Base-by-base conservation (phyloP, 345 rosid genomes). In the Adansonia digitata region DNA sequence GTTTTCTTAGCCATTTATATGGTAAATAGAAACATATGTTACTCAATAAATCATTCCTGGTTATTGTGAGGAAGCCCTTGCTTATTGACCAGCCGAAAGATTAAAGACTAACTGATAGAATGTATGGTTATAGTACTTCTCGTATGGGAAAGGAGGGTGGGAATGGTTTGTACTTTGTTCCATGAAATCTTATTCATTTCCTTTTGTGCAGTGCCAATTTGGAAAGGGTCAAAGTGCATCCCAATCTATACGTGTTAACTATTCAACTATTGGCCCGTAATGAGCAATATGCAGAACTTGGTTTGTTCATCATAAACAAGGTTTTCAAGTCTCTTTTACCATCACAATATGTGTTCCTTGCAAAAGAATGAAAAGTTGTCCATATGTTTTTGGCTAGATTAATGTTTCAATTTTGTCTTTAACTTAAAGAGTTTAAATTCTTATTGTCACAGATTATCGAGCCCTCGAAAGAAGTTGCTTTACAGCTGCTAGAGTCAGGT, bases 391-490 rank as follows among this genome's bases (percentile, higher is more conserved):
- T 39, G 31, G 42, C 43, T 70, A 49, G 70, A 53, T 65, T 63
- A 61, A 48, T 40, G 35, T 67, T 67, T 67, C 37, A 67, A 14
- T 24, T 17, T 48, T 27, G 26, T 17, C 29, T 68, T 29, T 1
- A 62, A 73, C 45, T 75, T 74, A 72, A 71, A 43, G 40, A 9
- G 52, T 69, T 27, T 52, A 61, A 49, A 27, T 34, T 79, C 49
- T 80, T 77, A 68, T n/a, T 51, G 31, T 20, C 81, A 59, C 85
- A 96, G 99, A 88, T 93, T 83, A 83, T 96, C 26, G 97, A 93
- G 77, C 97, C 97, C 46, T 96, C 99, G 14, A 96, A 91, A 82
- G 97, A 96, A 83, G 98, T 93, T 29, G 98, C 99, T 51, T 63
- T 93, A 81, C 97, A 96, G 79, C 92, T 93, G 66, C 79, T 91